These are phyloP conservation scores for Rhizopogon salebrosus DNA, from an alignment of 768 basidiomycete genomes.

Conservation along the genomic window DNA sequence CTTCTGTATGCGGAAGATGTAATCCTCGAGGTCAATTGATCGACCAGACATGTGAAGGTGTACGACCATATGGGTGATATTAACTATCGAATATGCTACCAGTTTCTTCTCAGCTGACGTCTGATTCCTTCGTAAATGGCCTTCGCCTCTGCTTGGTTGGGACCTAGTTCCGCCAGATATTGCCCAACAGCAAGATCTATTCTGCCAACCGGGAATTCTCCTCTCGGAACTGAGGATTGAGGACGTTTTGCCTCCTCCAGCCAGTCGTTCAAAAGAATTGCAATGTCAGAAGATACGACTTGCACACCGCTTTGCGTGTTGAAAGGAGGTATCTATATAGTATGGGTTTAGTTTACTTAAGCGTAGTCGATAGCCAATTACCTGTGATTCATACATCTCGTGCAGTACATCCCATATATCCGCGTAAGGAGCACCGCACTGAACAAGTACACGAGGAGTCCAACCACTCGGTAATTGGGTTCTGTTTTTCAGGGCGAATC, in stretches of 20 bases:
- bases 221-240: slow-evolving; percentile 54
- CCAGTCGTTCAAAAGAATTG: slow-evolving; percentile 78
- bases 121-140: slow-evolving; percentile 64
- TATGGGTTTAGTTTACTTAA: slow-evolving; percentile 2
- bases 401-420: slow-evolving; percentile 85
- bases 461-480: slow-evolving; percentile 67
- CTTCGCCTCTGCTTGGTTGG: slow-evolving; percentile 57
- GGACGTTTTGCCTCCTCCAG: slow-evolving; percentile 70
- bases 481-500: slow-evolving; percentile 61
- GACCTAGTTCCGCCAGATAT: slow-evolving; percentile 67
- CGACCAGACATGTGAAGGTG: neutral
- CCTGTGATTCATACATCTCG: slow-evolving; percentile 86
- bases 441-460: slow-evolving; percentile 72
- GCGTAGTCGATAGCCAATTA: slow-evolving; percentile 28
- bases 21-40: slow-evolving; percentile 68
- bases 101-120: slow-evolving; percentile 65
- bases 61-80: neutral
- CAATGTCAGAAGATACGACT: slow-evolving; percentile 76
- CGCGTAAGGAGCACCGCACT: slow-evolving; percentile 75
- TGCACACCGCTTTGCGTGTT: slow-evolving; percentile 77
- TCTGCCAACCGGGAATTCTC: slow-evolving; percentile 73
- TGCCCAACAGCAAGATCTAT: slow-evolving; percentile 70
- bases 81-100: slow-evolving; percentile 34
- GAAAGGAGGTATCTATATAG: slow-evolving; percentile 69
- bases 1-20: slow-evolving; percentile 73